Conservation (phyloP, 2,329 filamentous ascomycete genomes). For the Cladophialophora chaetospira region DNA sequence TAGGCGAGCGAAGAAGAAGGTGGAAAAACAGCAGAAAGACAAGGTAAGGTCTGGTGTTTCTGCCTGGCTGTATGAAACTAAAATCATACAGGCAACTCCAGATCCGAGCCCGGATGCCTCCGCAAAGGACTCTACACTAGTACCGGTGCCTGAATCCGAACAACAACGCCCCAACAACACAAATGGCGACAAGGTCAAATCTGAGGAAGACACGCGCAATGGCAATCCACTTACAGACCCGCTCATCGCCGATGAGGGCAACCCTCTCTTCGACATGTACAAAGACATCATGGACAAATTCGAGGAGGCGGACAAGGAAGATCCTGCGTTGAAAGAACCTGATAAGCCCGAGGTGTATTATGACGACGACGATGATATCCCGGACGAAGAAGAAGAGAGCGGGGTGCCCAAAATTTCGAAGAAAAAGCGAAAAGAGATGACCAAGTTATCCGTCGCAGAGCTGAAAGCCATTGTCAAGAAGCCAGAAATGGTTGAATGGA, state of each 20-base stretch:
- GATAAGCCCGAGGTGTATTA: slow-evolving; percentile 86
- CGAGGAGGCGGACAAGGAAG: slow-evolving; percentile 64
- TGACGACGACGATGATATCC: slow-evolving; percentile 81
- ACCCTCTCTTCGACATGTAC: slow-evolving; percentile 82
- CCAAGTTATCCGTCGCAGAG: slow-evolving; percentile 91
- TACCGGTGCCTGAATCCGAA: slow-evolving; percentile 16
- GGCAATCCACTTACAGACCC: slow-evolving; percentile 49
- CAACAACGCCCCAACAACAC: slow-evolving; percentile 10
- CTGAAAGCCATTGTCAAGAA: slow-evolving; percentile 88
- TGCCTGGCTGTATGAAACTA: neutral
- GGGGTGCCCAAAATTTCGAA: slow-evolving; percentile 78
- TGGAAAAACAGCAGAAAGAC: slow-evolving; percentile 81
- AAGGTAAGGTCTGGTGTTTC: slow-evolving; percentile 45
- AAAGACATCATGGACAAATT: slow-evolving; percentile 82
- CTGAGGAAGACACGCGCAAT: slow-evolving; percentile 41
- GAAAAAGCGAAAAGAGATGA: slow-evolving; percentile 89
- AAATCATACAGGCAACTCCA: slow-evolving; percentile 20
- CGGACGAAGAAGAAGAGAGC: slow-evolving; percentile 77
- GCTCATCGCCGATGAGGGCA: slow-evolving; percentile 61
- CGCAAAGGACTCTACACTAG: neutral
- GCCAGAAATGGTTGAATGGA: slow-evolving; percentile 96
- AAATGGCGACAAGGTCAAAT: slow-evolving; percentile 20
- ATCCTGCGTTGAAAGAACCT: slow-evolving; percentile 63
- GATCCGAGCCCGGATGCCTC: slow-evolving; percentile 19
- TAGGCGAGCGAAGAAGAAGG: slow-evolving; percentile 91